Evolutionary conservation across 768 basidiomycete genomes (phyloP).

Genomic region (Asterophora parasitica): DNA sequence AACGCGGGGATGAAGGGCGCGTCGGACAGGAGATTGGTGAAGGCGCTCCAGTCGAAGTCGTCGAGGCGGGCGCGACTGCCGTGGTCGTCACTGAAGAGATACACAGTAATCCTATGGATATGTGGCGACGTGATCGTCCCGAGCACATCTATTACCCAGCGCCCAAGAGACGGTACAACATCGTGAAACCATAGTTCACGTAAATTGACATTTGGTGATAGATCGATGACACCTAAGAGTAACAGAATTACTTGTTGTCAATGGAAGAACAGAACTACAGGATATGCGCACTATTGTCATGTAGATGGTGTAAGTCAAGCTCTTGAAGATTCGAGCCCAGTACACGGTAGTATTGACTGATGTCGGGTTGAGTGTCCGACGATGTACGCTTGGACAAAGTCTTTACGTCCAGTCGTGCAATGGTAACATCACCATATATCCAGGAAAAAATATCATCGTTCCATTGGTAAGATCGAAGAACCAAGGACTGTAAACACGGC

Average conservation of each 20-base stretch:
- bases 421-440: neutral
- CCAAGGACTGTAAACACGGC: conserved; percentile 6
- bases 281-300: neutral
- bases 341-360: conserved; percentile 1
- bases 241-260: neutral
- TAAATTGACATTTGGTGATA: conserved; percentile 5
- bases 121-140: conserved; percentile 6
- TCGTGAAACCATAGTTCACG: conserved; percentile 12
- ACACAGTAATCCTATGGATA: conserved; percentile 8
- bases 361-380: too few species aligned
- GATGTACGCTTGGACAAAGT: too few species aligned
- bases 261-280: neutral
- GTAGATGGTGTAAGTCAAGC: conserved; percentile 2
- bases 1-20: conserved; percentile 1
- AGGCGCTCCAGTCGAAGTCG: conserved; percentile 5
- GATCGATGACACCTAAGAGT: conserved; percentile 3
- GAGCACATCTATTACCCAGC: conserved; percentile 3
- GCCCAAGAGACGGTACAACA: neutral
- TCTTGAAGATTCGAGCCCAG: conserved; percentile 9
- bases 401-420: conserved; percentile 3
- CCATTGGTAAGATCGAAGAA: neutral
- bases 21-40: conserved; percentile 2
- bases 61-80: neutral
- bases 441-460: conserved; percentile 3
- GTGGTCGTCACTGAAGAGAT: conserved; percentile 2